Evolutionary conservation across 371 early-diverging fungal genomes (phyloP), one percentile per base, ranked within the genome.

Genomic region (Rhizomucor pusillus): DNA sequence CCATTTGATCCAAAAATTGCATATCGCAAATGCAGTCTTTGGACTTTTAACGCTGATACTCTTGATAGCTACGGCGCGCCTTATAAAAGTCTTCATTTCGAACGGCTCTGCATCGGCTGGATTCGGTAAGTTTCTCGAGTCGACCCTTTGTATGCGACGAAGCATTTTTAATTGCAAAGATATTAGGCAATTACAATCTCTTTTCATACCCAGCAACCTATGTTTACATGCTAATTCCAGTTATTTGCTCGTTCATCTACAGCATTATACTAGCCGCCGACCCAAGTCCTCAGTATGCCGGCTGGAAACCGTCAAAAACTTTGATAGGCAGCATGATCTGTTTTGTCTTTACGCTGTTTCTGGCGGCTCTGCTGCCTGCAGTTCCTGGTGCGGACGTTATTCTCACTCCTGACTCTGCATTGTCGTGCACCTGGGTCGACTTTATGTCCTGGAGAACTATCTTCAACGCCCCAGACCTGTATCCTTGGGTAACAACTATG

Each of bases 171-270:
- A 12, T 29, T 47, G 5, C 50, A 37, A 34, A n/a, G n/a, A n/a
- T 12, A 41, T 51, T 24, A 59, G 75, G 75, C 24, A 71, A 65
- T 35, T 75, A 62, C 47, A 63, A 52, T 50, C 57, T 62, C 19
- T 75, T 75, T 54, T 69, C 67, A 1, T 75, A 66, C 44, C 75
- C 75, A 23, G 68, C 75, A 11, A 71, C 71, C 1, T 69, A 55
- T 63, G 75, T 75, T 9, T 75, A 67, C 46, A 71, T 75, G 72
- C 48, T 75, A 19, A 69, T 75, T 18, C 69, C 75, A 0, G 56
- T 56, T 12, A 53, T 69, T 20, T 53, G 59, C 16, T 41, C 67
- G 6, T 47, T 63, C 23, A 52, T 69, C 4, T 75, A 67, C 49
- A 69, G 71, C 35, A 16, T 65, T 6, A 63, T 75, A 19, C 39